Percentiles rank a stretch among this genome's conserved stretches.
phyloP scores from a whole-genome alignment of 805 yeast genomes.

The Pichia cabralensis region DNA sequence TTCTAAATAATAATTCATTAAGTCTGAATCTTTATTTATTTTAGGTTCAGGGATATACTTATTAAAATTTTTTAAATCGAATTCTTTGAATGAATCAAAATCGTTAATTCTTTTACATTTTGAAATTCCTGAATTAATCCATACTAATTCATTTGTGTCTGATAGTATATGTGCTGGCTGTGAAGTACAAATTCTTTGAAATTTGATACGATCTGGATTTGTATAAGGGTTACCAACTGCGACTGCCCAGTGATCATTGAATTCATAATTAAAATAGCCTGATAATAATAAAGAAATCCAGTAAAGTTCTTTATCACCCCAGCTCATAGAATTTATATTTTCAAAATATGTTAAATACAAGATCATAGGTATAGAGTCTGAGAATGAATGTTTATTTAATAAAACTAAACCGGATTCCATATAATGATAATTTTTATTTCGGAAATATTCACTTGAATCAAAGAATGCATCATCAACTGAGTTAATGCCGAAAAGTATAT shows the following conservation, averaged over 20 bases:
- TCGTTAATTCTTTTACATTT: conserved; percentile 36
- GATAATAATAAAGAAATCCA: conserved; percentile 54
- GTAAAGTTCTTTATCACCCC: conserved; percentile 73
- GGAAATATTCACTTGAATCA: conserved; percentile 27
- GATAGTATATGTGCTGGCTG: conserved; percentile 59
- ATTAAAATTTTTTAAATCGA: too few relatives aligned
- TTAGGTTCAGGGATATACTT: too few relatives aligned
- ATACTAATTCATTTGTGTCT: conserved; percentile 37
- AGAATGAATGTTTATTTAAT: conserved; percentile 37
- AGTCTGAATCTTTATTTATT: too few relatives aligned
- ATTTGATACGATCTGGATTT: too few relatives aligned
- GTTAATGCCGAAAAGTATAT: too few relatives aligned
- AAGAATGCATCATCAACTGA: too few relatives aligned
- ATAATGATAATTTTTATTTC: conserved; percentile 29
- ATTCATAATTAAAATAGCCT: conserved; percentile 43
- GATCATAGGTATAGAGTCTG: conserved; percentile 34
- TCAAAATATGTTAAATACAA: conserved; percentile 29
- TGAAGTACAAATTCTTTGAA: conserved; percentile 46
- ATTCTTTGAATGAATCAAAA: too few relatives aligned
- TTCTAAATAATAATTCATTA: conserved; percentile 14
- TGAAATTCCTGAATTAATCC: conserved; percentile 62
- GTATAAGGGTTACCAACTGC: conserved; percentile 32
- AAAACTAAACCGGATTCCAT: conserved; percentile 40
- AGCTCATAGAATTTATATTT: conserved; percentile 38
- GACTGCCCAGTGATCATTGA: conserved; percentile 44